phyloP scores from a whole-genome alignment of 768 basidiomycete genomes.

The Termitomyces sp. region DNA sequence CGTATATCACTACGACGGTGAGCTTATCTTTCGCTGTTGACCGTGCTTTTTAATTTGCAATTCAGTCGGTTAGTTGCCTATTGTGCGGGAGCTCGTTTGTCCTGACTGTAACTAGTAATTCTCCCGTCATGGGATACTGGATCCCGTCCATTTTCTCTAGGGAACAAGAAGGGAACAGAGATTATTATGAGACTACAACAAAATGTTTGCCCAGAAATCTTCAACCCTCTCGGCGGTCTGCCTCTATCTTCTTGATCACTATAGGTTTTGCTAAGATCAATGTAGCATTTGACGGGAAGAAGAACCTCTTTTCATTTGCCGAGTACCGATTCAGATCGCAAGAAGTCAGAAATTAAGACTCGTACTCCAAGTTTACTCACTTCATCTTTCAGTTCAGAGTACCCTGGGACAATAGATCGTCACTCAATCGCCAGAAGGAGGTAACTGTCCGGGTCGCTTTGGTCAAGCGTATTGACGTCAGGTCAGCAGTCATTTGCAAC shows the following conservation, averaged over 20 bases:
- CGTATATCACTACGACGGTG: slow-evolving; percentile 23
- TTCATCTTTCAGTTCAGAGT: slow-evolving; percentile 15
- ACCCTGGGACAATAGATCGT: slow-evolving; percentile 14
- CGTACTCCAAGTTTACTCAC: background rate
- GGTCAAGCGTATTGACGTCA: slow-evolving; percentile 19
- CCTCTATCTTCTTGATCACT: background rate
- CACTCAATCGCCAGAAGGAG: slow-evolving; percentile 3
- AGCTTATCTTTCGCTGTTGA: background rate
- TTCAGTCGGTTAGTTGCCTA: slow-evolving; percentile 4
- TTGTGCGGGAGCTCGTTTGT: background rate
- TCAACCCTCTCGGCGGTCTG: slow-evolving; percentile 23
- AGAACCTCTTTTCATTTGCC: slow-evolving; percentile 24
- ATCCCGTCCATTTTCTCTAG: slow-evolving; percentile 16
- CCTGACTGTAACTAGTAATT: slow-evolving; percentile 12
- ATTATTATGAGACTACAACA: slow-evolving; percentile 25
- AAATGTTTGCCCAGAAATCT: slow-evolving; percentile 17
- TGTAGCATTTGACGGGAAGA: slow-evolving; percentile 29
- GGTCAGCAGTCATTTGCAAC: slow-evolving; percentile 9
- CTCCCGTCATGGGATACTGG: slow-evolving; percentile 17
- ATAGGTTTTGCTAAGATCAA: background rate
- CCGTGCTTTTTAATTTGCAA: background rate
- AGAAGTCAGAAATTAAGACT: slow-evolving; percentile 12
- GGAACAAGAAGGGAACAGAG: slow-evolving; percentile 23
- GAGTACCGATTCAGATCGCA: slow-evolving; percentile 16
- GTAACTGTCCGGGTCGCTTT: slow-evolving; percentile 21